Evolutionary conservation across 139 green algal genomes (phyloP), one percentile per base, ranked within the genome.

Genomic region (Closterium sp.): DNA sequence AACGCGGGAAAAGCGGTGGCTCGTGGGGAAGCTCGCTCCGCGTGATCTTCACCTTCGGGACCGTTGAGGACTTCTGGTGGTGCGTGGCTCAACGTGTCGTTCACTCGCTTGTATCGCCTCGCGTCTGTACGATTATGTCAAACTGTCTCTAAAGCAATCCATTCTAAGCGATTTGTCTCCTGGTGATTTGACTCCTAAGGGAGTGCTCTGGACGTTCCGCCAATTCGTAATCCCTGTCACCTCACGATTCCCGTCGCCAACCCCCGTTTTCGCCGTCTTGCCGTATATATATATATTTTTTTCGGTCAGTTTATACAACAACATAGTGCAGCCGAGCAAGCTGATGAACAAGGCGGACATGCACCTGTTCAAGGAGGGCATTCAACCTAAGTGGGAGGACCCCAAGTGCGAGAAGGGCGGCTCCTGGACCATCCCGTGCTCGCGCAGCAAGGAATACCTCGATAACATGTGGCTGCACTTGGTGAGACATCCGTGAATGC

Each of bases 341-440:
- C 96, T 99, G 10, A 94, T 97, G 50, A 93, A 95, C 11, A 96
- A 95, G 9, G 96, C 97, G 11, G 98, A 99, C 91, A 98, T 99
- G 91, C 97, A 99, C 92, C 94, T 99, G 28, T 99, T 99, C 97
- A 98, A 98, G 91, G 96, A 98, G 45, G 97, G 97, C 84, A 98
- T 99, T 88, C 96, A 99, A 95, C 98, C 98, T 29, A 99, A 99
- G 96, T 99, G 98, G 98, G 98, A 99, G 96, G 98, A 99, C 94
- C 95, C 97, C 0, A 96, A 95, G 91, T 99, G 97, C 95, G 94
- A 95, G 62, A 94, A 97, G 85, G 95, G 95, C 31, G 98, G 98
- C 34, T 98, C 97, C 93, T 99, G 98, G 98, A 92, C 95, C 86
- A 91, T 95, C 91, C 70, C 28, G 27, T 34, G 32, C 32, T n/a